Evolutionary conservation across 805 yeast genomes (phyloP), one percentile per base, ranked within the genome.

Genomic region (Kodamaea sagamina): DNA sequence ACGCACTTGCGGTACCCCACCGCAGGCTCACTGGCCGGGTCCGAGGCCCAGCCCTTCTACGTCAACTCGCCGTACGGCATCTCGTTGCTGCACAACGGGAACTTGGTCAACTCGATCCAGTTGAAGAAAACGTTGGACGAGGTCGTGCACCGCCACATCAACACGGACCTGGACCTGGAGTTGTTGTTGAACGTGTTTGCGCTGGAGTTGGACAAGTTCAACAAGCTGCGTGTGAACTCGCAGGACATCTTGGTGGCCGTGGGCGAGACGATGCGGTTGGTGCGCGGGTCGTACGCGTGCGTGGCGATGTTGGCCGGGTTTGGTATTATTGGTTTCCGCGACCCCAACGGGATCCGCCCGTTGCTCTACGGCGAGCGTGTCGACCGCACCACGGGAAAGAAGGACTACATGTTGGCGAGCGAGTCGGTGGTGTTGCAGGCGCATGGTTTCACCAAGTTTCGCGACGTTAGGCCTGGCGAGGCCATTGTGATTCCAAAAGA

Each of bases 31-130:
- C 80, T 88, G 53, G 92, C 98, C 36, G 92, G 89, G 48, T 83
- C 95, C 45, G 99, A 93, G 69, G 99, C 99, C 3, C 99, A 93
- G 71, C 99, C 99, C 4, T 93, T 93, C 61, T 93, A 93, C 60
- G 99, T 93, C 51, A 93, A 93, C 71, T 82, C 96, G 34, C 99
- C 99, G 2, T 93, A 89, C 59, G 99, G 99, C 45, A 84, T 93
- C 48, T 79, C 86, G 35, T 62, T 93, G 61, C 80, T 92, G 42
- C 99, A 93, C 66, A 92, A 93, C 63, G 99, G 99, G 59, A 93
- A 93, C 65, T 75, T 93, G 57, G 96, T 92, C 48, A 93, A 93
- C 65, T 86, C 93, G 4, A 78, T 72, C 10, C 86, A 86, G 46
- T 75, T 93, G 56, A 78, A 82, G 55, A 72, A 79, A 54, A 86